Evolutionary conservation across 805 yeast genomes (phyloP).

Genomic region (Kuraishia ogatae): DNA sequence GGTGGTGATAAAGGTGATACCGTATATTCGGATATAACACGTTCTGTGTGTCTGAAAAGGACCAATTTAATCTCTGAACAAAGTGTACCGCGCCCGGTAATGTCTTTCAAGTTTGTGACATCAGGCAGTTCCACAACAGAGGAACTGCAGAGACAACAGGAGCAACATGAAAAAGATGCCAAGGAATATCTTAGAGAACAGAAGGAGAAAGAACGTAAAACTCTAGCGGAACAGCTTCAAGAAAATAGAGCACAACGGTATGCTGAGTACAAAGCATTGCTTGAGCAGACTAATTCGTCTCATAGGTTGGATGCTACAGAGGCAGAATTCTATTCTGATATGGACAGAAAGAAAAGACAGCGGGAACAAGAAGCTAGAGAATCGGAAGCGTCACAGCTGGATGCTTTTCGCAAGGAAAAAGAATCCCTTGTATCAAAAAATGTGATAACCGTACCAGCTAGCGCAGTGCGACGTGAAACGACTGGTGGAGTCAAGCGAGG

Average conservation of each 20-base stretch:
- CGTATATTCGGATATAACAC: no score
- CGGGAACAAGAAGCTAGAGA: not conserved
- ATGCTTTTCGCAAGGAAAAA: not conserved
- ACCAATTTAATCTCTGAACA: not conserved
- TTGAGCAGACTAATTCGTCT: slow-evolving; percentile 6
- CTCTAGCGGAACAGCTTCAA: slow-evolving; percentile 5
- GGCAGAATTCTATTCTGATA: slow-evolving; percentile 2
- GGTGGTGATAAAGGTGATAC: no score
- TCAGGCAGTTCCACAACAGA: slow-evolving; percentile 5
- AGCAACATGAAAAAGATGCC: slow-evolving; percentile 2
- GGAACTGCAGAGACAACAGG: slow-evolving; percentile 3
- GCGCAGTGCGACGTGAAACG: not conserved
- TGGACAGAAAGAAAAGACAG: not conserved
- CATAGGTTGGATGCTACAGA: slow-evolving; percentile 4
- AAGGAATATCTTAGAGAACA: slow-evolving; percentile 1
- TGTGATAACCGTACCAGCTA: not conserved
- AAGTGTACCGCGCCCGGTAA: not conserved
- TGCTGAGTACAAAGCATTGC: slow-evolving; percentile 3
- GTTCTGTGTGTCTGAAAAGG: not conserved
- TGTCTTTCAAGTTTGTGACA: slow-evolving; percentile 5
- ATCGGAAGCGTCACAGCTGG: slow-evolving; percentile 1
- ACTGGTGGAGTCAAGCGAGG: not conserved
- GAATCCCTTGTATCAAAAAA: not conserved
- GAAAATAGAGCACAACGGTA: slow-evolving; percentile 3
- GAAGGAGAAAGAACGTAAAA: slow-evolving; percentile 3